Evolutionary conservation across 345 rosid genomes (phyloP).

Genomic region (Trapa incisa): DNA sequence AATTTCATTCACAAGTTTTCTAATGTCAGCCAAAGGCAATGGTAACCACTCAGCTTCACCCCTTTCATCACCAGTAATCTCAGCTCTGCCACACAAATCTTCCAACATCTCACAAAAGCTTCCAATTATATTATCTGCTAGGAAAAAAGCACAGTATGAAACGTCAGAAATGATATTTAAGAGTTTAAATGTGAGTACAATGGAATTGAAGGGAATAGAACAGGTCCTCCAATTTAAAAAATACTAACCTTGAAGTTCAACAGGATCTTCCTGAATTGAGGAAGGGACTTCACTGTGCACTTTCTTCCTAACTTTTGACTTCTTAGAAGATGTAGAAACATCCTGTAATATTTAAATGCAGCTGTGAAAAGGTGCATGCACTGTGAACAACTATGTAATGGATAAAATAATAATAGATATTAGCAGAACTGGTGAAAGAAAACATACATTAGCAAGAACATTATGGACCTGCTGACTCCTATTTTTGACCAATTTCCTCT

Average conservation of each 20-base stretch:
- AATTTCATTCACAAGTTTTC: constrained; percentile 69
- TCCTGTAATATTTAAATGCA: constrained; percentile 42
- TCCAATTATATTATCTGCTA: constrained; percentile 49
- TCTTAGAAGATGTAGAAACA: constrained; percentile 38
- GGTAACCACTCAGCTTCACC: constrained; percentile 79
- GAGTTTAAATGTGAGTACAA: neutral
- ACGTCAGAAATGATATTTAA: neutral
- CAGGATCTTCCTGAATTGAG: constrained; percentile 39
- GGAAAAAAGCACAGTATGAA: neutral
- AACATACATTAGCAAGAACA: constrained; percentile 37
- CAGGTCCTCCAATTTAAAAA: too few species aligned
- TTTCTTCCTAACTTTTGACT: constrained; percentile 67
- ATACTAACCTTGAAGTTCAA: constrained; percentile 62
- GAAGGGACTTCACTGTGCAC: constrained; percentile 24
- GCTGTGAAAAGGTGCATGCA: neutral
- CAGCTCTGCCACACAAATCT: constrained; percentile 76
- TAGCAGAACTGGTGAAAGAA: constrained; percentile 3
- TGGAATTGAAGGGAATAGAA: neutral
- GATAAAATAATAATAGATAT: constrained; percentile 4
- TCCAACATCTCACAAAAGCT: constrained; percentile 67
- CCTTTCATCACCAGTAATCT: constrained; percentile 65
- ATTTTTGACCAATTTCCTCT: constrained; percentile 25
- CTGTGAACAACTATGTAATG: constrained; percentile 4
- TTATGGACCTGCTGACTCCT: constrained; percentile 29
- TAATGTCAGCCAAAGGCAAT: constrained; percentile 53